These are phyloP conservation scores for Hypoxylon sp. DNA, from an alignment of 2,329 filamentous ascomycete species.

Conservation along the genomic window DNA sequence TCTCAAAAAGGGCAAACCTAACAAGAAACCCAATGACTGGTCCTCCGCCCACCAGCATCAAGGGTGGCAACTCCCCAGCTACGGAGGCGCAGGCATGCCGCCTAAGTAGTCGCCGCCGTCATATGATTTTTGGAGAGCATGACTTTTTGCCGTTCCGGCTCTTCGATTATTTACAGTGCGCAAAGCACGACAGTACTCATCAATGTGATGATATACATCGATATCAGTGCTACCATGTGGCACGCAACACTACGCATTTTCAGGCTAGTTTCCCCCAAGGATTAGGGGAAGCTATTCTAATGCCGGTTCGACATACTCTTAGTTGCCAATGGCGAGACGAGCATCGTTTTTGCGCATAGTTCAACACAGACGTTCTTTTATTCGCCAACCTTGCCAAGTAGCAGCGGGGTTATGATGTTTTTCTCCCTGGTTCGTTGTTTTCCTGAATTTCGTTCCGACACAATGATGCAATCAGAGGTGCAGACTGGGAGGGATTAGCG, in stretches of 20 bases:
- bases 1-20: conserved; percentile 44
- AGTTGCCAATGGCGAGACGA: neutral
- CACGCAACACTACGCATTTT: conserved; percentile 17
- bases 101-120: conserved; percentile 27
- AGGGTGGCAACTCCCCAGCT: conserved; percentile 57
- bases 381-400: conserved; percentile 22
- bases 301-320: conserved; percentile 17
- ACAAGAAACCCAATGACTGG: conserved; percentile 38
- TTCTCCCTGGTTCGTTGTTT: conserved; percentile 10
- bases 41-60: conserved; percentile 53
- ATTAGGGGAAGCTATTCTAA: conserved; percentile 20
- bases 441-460: conserved; percentile 14
- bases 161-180: conserved; percentile 5
- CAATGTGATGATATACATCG: conserved; percentile 46
- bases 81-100: conserved; percentile 50
- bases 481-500: neutral
- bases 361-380: conserved; percentile 4
- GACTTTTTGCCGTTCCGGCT: conserved; percentile 1
- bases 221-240: conserved; percentile 25
- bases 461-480: neutral
- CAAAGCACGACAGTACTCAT: conserved; percentile 34
- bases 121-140: conserved; percentile 9
- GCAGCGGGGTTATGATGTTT: conserved; percentile 17
- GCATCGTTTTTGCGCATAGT: conserved; percentile 3
- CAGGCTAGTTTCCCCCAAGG: conserved; percentile 36